Evolutionary conservation across 352 stramenopile species (phyloP), one percentile per base, ranked within the genome.

Genomic region (Globisporangium uncinulatum): DNA sequence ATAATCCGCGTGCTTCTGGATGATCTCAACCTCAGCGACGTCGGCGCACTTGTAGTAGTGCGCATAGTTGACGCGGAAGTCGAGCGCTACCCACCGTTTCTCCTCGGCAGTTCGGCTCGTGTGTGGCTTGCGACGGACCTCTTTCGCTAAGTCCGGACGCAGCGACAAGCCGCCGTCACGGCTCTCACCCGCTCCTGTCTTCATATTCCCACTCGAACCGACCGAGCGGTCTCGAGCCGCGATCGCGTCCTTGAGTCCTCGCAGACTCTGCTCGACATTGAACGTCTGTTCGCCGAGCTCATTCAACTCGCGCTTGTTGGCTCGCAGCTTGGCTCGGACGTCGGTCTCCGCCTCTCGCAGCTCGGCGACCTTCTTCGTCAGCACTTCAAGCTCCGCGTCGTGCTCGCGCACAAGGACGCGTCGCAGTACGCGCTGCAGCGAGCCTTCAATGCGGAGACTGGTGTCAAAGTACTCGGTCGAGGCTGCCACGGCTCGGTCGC

Each of bases 41-140:
- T 65, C 51, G 4, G 88, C 32, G 47, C 70, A 56, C 49, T 89
- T 87, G 66, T 89, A 87, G 53, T 92, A 94, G 50, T 76, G 71
- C 13, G 78, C 73, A 19, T 84, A 81, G 41, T 85, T 76, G 1
- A 77, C 45, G 45, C 68, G 44, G 37, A 89, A 88, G 57, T 94
- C 83, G 39, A 94, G 46, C 0, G 61, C 54, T 1, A 94, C 65
- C 83, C 83, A 94, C 7, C 63, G 56, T 45, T 86, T 92, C 50
- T 94, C 81, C 43, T 89, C 81, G 0, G 36, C 20, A 0, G 73
- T 65, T 15, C 79, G 74, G 19, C 82, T 57, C 0, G 14, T 39
- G 43, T 90, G 75, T 15, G 64, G 71, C 53, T 87, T 94, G 13
- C 54, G 43, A 0, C 83, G 73, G 15, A 86, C 68, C 17, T 48